These are phyloP conservation scores for Cryptococcus amylolentus DNA, from an alignment of 1,284 basidiomycete genomes.

Conservation along the genomic window DNA sequence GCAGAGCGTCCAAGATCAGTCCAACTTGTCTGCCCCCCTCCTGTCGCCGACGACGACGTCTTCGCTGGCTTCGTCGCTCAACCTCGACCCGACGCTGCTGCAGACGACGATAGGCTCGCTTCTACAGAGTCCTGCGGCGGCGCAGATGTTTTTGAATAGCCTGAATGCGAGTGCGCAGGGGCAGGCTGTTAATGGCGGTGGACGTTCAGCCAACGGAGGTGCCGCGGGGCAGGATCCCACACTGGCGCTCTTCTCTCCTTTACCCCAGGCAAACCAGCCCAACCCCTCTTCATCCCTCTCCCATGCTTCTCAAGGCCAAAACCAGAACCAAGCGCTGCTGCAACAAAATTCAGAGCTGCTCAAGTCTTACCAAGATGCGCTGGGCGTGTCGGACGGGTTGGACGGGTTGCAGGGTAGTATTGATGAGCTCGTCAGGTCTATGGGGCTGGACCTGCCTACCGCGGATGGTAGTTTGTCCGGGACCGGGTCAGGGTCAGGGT, in stretches of 20 bases:
- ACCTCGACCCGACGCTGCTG: constrained; percentile 53
- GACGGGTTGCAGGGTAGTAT: constrained; percentile 68
- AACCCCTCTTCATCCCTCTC: too few relatives aligned
- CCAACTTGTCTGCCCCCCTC: constrained; percentile 6
- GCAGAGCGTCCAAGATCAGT: not conserved
- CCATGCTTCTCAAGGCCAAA: not conserved
- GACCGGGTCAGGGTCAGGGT: not conserved
- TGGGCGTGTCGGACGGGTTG: constrained; percentile 68
- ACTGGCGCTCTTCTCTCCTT: constrained; percentile 39
- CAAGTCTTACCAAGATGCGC: constrained; percentile 60
- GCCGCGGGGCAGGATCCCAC: constrained; percentile 29
- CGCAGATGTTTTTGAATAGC: constrained; percentile 66
- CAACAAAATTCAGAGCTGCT: constrained; percentile 50
- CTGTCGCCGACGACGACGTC: constrained; percentile 20
- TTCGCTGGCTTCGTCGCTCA: constrained; percentile 27
- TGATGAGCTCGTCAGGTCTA: constrained; percentile 65
- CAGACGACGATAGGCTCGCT: constrained; percentile 61
- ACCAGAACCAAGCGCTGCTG: constrained; percentile 22
- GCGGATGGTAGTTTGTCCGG: not conserved
- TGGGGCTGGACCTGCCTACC: constrained; percentile 57
- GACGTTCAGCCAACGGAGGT: not conserved
- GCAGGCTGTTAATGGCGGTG: constrained; percentile 22
- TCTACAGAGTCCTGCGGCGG: constrained; percentile 62
- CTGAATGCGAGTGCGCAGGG: constrained; percentile 41
- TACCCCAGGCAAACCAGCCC: constrained; percentile 13